A percentile compares a stretch with the other conserved stretches of the same genome.
phyloP scores from a whole-genome alignment of 192 early-diverging fungal genomes.

The Coemansia asiatica region DNA sequence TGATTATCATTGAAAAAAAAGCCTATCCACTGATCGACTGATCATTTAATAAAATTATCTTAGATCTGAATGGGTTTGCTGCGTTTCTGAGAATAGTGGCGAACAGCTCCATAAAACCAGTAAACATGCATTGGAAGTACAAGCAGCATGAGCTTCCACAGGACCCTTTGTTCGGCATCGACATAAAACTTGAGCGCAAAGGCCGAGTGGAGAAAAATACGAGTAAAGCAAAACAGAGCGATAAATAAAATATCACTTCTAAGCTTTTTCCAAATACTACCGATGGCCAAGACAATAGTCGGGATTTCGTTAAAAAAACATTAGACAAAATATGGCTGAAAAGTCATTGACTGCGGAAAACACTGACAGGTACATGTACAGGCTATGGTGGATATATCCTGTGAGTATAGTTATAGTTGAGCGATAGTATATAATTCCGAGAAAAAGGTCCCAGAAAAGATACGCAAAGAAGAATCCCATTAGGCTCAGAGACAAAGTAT shows the following conservation, averaged over 20 bases:
- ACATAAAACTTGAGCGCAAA: constrained; percentile 37
- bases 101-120: constrained; percentile 53
- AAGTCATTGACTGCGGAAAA: constrained; percentile 31
- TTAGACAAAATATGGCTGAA: constrained; percentile 45
- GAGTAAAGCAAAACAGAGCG: constrained; percentile 55
- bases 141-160: constrained; percentile 34
- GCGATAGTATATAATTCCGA: constrained; percentile 60
- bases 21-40: not conserved
- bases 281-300: constrained; percentile 60
- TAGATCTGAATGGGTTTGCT: no score
- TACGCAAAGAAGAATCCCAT: constrained; percentile 60
- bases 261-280: constrained; percentile 49
- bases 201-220: constrained; percentile 58
- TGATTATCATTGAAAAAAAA: not conserved
- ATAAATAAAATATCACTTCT: constrained; percentile 60
- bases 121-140: constrained; percentile 59
- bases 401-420: constrained; percentile 56
- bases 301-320: constrained; percentile 63
- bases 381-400: constrained; percentile 66
- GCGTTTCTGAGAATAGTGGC: constrained; percentile 3
- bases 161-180: constrained; percentile 23
- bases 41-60: no score
- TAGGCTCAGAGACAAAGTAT: constrained; percentile 34
- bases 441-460: constrained; percentile 55
- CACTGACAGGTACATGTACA: constrained; percentile 46